Conservation (phyloP, 768 basidiomycete genomes). For the Suillus occidentalis region DNA sequence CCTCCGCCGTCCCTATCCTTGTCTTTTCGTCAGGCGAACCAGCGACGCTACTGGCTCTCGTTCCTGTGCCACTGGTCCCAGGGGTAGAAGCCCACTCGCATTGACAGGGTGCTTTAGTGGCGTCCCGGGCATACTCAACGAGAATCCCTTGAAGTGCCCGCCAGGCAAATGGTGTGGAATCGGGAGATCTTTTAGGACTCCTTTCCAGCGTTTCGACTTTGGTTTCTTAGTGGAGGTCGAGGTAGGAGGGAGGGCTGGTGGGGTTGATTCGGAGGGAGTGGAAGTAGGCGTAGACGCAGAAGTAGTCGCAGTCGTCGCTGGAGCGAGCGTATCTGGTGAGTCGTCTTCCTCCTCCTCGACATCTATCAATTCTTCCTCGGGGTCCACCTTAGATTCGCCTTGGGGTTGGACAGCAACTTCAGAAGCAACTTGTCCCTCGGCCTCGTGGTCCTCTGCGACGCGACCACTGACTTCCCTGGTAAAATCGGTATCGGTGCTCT, state of each 20-base stretch:
- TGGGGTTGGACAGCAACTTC: background rate
- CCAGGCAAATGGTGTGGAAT: constrained; percentile 18
- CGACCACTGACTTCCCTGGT: background rate
- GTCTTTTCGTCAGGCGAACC: background rate
- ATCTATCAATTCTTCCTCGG: background rate
- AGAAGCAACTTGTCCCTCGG: constrained; percentile 1
- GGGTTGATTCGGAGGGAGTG: background rate
- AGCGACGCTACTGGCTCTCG: background rate
- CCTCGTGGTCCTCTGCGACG: constrained; percentile 12
- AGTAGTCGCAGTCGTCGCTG: constrained; percentile 6
- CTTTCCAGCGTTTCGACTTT: constrained; percentile 33
- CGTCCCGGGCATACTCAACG: constrained; percentile 14
- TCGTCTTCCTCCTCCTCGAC: background rate
- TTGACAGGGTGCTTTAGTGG: constrained; percentile 5
- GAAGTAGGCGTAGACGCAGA: background rate
- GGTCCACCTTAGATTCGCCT: background rate
- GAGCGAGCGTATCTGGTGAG: constrained; percentile 16
- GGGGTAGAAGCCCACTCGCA: background rate
- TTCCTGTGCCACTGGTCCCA: constrained; percentile 22
- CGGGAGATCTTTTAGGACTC: constrained; percentile 42
- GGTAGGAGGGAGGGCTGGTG: background rate
- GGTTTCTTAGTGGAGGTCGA: background rate
- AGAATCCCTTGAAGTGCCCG: constrained; percentile 14
- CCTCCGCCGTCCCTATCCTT: background rate
- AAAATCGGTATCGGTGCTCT: constrained; percentile 16